Conservation (phyloP, 2,329 filamentous ascomycete genomes). For the Acrodontium crateriforme region DNA sequence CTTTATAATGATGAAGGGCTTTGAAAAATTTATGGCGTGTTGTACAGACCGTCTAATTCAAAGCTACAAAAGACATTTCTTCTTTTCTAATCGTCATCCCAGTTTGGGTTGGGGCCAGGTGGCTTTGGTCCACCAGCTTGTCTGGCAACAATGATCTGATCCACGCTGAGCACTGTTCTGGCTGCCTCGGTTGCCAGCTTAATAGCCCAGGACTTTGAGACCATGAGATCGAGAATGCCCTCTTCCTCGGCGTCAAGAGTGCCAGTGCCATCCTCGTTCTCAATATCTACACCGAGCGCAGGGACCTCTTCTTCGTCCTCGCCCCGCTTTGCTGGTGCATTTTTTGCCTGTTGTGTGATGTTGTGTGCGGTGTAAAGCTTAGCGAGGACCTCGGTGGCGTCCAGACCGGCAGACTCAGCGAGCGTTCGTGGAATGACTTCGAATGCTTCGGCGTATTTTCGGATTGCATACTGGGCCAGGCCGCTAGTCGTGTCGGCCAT, state of each 20-base stretch:
- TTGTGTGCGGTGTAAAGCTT: conserved; percentile 78
- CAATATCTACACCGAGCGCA: conserved; percentile 87
- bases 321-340: conserved; percentile 22
- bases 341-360: conserved; percentile 5
- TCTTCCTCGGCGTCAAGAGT: conserved; percentile 74
- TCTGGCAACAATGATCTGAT: conserved; percentile 97
- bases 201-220: conserved; percentile 92
- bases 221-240: conserved; percentile 82
- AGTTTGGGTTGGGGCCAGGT: conserved; percentile 76
- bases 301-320: conserved; percentile 59
- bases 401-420: conserved; percentile 86
- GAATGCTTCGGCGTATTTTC: conserved; percentile 94
- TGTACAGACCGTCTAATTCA: too few species aligned
- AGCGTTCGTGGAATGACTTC: conserved; percentile 90
- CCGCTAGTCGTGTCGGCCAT: conserved; percentile 88
- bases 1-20: too few species aligned
- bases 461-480: conserved; percentile 88
- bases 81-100: conserved; percentile 56
- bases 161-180: conserved; percentile 84
- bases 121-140: conserved; percentile 97
- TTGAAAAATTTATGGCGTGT: too few species aligned
- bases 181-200: conserved; percentile 91
- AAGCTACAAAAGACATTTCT: too few species aligned
- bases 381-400: conserved; percentile 92
- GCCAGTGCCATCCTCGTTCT: conserved; percentile 70